Evolutionary conservation across 257 asterid species (phyloP), one percentile per base, ranked within the genome.

Genomic region (Echites panduratus): DNA sequence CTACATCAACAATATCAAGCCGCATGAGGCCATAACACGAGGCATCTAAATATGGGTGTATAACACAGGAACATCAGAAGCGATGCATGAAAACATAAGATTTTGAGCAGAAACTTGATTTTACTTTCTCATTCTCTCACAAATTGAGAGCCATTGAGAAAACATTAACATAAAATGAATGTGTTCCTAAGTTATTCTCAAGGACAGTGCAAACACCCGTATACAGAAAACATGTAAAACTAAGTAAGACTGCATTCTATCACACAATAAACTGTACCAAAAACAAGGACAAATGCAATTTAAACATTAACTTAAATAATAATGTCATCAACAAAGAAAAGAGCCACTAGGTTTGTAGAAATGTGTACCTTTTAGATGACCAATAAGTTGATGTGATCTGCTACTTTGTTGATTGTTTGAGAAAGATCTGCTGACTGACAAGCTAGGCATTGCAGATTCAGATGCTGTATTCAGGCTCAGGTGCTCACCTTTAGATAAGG

Each of bases 321-420:
- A 63, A 5, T 38, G 35, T 8, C 10, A 63, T 8, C 68, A 38
- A 12, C 68, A 62, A 62, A 76, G 54, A 20, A 9, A 53, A 67
- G 40, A 41, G 52, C 9, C 17, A 32, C 70, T 63, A 80, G 70
- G 24, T 74, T 47, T 66, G 73, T 57, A 50, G 76, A 75, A 20
- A 58, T 3, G 54, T 59, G 71, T 85, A 90, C 98, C 94, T 90
- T 89, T 95, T 74, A 87, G 96, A 82, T 90, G 96, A 53, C 96
- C 93, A 75, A 48, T 70, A 65, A 66, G 77, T 78, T 90, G 96
- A 85, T 90, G 95, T 40, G 83, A 47, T 79, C 94, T 84, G 81
- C 84, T 79, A 49, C 81, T 82, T 77, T 87, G 76, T 41, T 86
- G 90, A 83, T 78, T 84, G 71, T 77, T 88, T 65, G 86, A 82